Conservation (phyloP, 2,329 filamentous ascomycete species). For the Aspergillus caelatus region DNA sequence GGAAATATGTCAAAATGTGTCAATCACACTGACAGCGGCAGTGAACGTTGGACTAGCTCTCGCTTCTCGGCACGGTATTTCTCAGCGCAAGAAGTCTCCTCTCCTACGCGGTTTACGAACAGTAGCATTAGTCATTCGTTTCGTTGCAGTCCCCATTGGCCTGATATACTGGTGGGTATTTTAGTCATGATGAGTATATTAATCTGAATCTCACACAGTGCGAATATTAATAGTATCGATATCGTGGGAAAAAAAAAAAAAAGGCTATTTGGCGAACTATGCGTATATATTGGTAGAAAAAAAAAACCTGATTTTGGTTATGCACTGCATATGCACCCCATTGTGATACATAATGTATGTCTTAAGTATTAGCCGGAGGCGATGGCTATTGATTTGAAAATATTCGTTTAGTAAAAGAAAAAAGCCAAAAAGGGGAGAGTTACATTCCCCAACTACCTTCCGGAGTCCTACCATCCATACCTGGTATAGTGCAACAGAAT, state of each 20-base stretch:
- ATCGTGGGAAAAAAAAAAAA: background rate
- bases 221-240: constrained; percentile 1
- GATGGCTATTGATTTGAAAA: background rate
- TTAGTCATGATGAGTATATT: background rate
- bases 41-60: background rate
- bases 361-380: background rate
- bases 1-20: background rate
- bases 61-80: background rate
- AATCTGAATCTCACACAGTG: background rate
- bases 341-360: background rate
- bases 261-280: background rate
- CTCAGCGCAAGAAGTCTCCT: background rate
- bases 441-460: background rate
- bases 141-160: background rate
- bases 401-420: background rate
- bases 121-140: background rate
- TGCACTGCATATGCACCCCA: background rate
- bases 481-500: no score
- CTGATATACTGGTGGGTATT: background rate
- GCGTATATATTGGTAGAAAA: background rate
- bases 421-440: background rate
- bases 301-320: background rate
- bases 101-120: background rate
- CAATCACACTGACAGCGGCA: background rate
- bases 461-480: background rate